These are phyloP conservation scores for Trypanosoma vivax DNA, from an alignment of 208 protist genomes.

Conservation along the genomic window DNA sequence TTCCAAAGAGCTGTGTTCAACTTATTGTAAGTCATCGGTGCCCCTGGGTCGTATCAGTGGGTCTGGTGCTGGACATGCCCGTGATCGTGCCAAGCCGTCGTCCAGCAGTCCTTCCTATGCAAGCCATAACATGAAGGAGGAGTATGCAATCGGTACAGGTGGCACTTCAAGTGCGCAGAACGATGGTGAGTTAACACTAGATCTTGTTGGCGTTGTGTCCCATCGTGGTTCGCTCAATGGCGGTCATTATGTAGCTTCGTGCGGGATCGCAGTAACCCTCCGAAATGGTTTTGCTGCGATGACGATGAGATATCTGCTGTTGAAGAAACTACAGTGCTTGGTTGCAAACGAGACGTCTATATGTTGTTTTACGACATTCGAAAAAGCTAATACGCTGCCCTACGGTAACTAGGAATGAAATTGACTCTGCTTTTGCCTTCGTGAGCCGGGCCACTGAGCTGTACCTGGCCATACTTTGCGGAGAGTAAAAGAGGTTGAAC, in stretches of 20 bases:
- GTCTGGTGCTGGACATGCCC: too few relatives aligned
- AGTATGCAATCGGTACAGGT: not conserved
- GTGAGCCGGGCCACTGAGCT: too few relatives aligned
- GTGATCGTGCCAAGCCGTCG: too few relatives aligned
- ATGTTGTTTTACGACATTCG: constrained; percentile 70
- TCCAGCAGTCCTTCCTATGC: too few relatives aligned
- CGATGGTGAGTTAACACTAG: constrained; percentile 23
- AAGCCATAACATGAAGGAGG: too few relatives aligned
- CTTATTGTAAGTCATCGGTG: too few relatives aligned
- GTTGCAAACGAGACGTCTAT: constrained; percentile 59
- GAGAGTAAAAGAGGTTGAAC: too few relatives aligned
- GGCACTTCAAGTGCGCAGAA: not conserved
- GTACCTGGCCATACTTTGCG: too few relatives aligned
- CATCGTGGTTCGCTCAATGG: constrained; percentile 78
- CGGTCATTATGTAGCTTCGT: constrained; percentile 87
- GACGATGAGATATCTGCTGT: constrained; percentile 75
- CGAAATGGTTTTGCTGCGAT: constrained; percentile 83
- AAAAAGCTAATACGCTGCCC: not conserved
- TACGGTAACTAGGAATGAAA: too few relatives aligned
- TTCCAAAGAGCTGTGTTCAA: constrained; percentile 24
- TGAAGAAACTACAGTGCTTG: constrained; percentile 45
- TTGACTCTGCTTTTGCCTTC: too few relatives aligned
- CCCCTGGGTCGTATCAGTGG: too few relatives aligned
- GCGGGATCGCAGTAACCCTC: constrained; percentile 34
- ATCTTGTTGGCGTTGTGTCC: constrained; percentile 72